Conservation (phyloP, 2,329 filamentous ascomycete genomes). For the Alternaria tenuissima region DNA sequence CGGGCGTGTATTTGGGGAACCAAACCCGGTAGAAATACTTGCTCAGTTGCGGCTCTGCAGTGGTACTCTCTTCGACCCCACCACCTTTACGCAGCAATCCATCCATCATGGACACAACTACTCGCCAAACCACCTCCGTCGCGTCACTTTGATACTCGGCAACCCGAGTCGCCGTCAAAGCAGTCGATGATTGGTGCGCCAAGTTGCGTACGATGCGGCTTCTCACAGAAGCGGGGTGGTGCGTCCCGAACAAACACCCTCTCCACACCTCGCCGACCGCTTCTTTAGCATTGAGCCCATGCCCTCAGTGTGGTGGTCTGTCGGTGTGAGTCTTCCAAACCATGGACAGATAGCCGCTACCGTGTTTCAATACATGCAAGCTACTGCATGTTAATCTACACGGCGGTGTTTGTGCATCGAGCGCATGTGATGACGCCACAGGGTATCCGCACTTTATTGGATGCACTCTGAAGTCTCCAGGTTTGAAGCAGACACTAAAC, state of each 20-base stretch:
- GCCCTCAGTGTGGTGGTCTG: slow-evolving; percentile 9
- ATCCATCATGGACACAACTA: slow-evolving; percentile 11
- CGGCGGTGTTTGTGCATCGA: background rate
- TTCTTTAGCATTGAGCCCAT: slow-evolving; percentile 3
- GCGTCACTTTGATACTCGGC: slow-evolving; percentile 7
- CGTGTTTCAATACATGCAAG: slow-evolving; percentile 7
- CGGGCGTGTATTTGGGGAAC: background rate
- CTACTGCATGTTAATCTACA: slow-evolving; percentile 13
- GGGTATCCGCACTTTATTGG: background rate
- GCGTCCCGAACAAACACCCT: slow-evolving; percentile 15
- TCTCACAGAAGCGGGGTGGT: slow-evolving; percentile 18
- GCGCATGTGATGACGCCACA: background rate
- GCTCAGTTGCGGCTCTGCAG: slow-evolving; percentile 22
- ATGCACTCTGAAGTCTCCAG: background rate
- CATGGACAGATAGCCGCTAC: background rate
- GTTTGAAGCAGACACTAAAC: too few relatives aligned
- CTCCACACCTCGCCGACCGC: slow-evolving; percentile 24
- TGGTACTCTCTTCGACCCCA: background rate
- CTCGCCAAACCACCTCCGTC: slow-evolving; percentile 8
- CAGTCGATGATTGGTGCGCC: slow-evolving; percentile 14
- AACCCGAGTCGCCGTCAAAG: slow-evolving; percentile 1
- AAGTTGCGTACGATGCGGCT: slow-evolving; percentile 14
- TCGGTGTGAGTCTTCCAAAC: slow-evolving; percentile 18
- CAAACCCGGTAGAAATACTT: background rate
- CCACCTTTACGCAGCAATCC: slow-evolving; percentile 2